These are phyloP conservation scores for Agastache rugosa DNA, from an alignment of 257 asterid species.

Conservation along the genomic window DNA sequence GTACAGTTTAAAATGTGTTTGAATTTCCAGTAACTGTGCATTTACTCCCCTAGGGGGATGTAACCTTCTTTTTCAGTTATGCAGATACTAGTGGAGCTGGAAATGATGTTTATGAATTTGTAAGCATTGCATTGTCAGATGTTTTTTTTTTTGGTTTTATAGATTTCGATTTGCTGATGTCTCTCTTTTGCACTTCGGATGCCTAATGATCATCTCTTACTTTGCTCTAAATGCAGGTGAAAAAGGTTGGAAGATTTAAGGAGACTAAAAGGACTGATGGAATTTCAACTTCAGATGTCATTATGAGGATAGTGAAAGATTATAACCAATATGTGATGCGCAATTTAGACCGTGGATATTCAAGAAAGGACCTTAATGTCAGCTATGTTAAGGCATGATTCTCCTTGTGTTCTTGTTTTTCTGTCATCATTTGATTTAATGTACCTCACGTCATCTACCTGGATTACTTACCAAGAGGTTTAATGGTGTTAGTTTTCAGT, in stretches of 20 bases:
- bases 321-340: constrained; percentile 81
- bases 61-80: constrained; percentile 45
- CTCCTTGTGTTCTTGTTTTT: constrained; percentile 25
- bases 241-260: constrained; percentile 62
- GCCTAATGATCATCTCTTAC: constrained; percentile 1
- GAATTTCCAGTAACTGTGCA: constrained; percentile 30
- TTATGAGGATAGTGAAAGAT: constrained; percentile 80
- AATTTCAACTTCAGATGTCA: constrained; percentile 77
- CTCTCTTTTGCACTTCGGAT: constrained; percentile 13
- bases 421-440: constrained; percentile 26
- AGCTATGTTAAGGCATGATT: constrained; percentile 69
- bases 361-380: constrained; percentile 74
- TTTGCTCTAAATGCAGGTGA: constrained; percentile 51
- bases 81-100: constrained; percentile 57
- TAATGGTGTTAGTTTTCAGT: constrained; percentile 9
- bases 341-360: constrained; percentile 79
- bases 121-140: constrained; percentile 33
- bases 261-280: constrained; percentile 77
- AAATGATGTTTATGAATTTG: constrained; percentile 61
- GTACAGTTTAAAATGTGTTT: constrained; percentile 24
- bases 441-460: constrained; percentile 13
- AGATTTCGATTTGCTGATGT: background rate
- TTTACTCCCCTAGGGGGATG: constrained; percentile 34
- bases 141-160: constrained; percentile 1
- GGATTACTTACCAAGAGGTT: constrained; percentile 19